A percentile compares a stretch with the other conserved stretches of the same genome.
phyloP scores from a whole-genome alignment of 495 filamentous ascomycete species.

The Cryomyces minteri region DNA sequence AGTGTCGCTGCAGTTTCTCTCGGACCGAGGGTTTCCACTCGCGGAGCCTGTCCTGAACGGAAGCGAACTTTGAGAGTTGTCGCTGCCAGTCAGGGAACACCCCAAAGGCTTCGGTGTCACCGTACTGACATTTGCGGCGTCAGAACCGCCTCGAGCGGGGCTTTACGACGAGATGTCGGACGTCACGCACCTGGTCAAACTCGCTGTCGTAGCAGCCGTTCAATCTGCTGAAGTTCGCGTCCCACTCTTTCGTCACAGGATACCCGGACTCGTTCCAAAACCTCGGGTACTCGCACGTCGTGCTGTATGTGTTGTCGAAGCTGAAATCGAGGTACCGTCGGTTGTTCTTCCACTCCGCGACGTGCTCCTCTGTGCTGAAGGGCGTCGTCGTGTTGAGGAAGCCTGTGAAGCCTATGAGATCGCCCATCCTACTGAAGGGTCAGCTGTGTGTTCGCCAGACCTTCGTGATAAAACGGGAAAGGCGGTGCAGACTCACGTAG shows the following conservation, averaged over 20 bases:
- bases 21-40: constrained; percentile 46
- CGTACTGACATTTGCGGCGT: no score
- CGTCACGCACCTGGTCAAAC: constrained; percentile 45
- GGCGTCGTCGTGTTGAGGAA: constrained; percentile 48
- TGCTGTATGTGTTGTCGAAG: constrained; percentile 36
- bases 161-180: no score
- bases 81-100: constrained; percentile 47
- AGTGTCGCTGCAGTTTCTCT: constrained; percentile 37
- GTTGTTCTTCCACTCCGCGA: constrained; percentile 36
- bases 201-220: constrained; percentile 48
- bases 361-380: constrained; percentile 36
- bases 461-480: no score
- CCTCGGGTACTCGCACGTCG: constrained; percentile 40
- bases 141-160: no score
- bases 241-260: constrained; percentile 28
- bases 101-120: constrained; percentile 49
- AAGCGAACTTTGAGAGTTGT: constrained; percentile 53
- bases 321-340: constrained; percentile 46
- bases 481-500: no score
- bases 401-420: constrained; percentile 50
- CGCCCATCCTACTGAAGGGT: constrained; percentile 36
- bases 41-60: constrained; percentile 53
- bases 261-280: constrained; percentile 48
- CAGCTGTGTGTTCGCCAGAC: no score
- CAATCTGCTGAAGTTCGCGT: constrained; percentile 23